Base-by-base conservation (phyloP, 495 filamentous ascomycete genomes). In the Lindgomyces ingoldianus region DNA sequence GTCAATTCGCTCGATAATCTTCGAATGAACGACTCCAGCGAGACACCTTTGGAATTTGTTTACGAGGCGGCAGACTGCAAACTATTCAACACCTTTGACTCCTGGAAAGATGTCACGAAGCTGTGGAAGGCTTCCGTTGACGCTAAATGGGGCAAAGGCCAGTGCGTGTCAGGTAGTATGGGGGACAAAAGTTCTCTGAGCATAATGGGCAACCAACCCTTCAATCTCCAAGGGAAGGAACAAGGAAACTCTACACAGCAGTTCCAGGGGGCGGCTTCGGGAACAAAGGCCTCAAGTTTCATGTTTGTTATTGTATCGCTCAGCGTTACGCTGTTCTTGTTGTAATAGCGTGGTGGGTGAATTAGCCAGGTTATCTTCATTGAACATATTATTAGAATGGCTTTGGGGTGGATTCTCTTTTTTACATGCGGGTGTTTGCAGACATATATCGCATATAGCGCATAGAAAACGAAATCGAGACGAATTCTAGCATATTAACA, bases 41-140 rank as follows among this genome's bases (percentile, higher is more conserved):
- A 70, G 27, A 62, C 46, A 33, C 67, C 68, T n/a, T 29, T 67
- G 26, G 63, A 70, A 45, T 70, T 70, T 30, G 44, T 60, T 21
- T 70, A 70, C 30, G 68, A 67, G 48, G 68, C 68, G 6, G 68
- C 68, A 19, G 68, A 70, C 30, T 70, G 68, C 50, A 59, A 49
- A 47, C 4, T 70, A 4, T 70, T 67, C 21, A 25, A 64, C 19
- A 70, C 68, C 1, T 21, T 55, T 9, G 47, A 52, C 10, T 19
- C 16, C 1, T 18, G 22, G n/a, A 3, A 16, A 2, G 46, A 57
- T 44, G 25, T 47, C n/a, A 45, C 26, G 29, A 21, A 27, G 11
- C 19, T 64, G 46, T 70, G 68, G 68, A 56, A 63, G 50, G 4
- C n/a, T 25, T 63, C 44, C 24, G 63, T 44, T 0, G 63, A 62